Conservation (phyloP, 2,329 filamentous ascomycete genomes). For the Fusarium devonianum region DNA sequence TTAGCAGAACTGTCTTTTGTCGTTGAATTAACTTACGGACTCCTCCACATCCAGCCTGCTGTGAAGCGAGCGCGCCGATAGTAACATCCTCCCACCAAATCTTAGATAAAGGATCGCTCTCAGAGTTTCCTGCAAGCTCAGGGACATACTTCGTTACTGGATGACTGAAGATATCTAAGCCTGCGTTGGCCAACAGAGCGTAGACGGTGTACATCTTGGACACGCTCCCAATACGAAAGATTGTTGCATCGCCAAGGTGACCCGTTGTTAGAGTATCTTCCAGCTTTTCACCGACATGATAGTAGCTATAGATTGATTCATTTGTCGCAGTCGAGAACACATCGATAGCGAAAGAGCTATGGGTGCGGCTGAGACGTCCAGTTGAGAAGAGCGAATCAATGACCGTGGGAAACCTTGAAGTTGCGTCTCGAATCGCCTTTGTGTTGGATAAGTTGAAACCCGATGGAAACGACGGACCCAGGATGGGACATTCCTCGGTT, state of each 20-base stretch:
- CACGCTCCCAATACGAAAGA: conserved; percentile 41
- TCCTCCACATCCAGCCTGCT: conserved; percentile 28
- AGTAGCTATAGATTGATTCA: conserved; percentile 25
- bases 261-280: conserved; percentile 8
- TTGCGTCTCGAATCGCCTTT: conserved; percentile 1
- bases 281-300: conserved; percentile 11
- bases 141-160: conserved; percentile 41
- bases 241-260: conserved; percentile 31
- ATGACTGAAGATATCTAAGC: conserved; percentile 32
- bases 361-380: not conserved
- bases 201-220: conserved; percentile 43
- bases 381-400: not conserved
- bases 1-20: not conserved
- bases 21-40: not conserved
- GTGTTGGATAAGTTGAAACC: not conserved
- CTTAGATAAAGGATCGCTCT: conserved; percentile 1
- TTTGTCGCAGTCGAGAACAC: conserved; percentile 32
- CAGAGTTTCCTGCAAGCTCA: conserved; percentile 27
- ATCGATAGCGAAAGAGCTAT: conserved; percentile 18
- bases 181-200: conserved; percentile 33
- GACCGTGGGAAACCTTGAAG: not conserved
- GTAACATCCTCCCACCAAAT: conserved; percentile 34
- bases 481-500: conserved; percentile 1
- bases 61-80: conserved; percentile 31
- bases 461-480: not conserved